Conservation (phyloP, 768 basidiomycete genomes). For the Dentipellis fragilis region DNA sequence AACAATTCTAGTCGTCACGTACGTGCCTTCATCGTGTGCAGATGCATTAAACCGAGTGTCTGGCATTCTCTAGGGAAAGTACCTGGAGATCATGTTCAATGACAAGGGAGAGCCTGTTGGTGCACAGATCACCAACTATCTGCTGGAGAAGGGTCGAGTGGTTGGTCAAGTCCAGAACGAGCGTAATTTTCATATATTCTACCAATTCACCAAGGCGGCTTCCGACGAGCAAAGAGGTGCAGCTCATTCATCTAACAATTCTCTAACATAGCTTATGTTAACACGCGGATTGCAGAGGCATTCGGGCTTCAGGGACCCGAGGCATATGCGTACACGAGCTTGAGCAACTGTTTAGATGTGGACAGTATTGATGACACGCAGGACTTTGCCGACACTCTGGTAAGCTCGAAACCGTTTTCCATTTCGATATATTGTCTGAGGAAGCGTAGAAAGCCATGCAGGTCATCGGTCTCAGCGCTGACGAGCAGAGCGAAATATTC, state of each 20-base stretch:
- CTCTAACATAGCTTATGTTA: neutral
- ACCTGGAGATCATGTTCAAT: slow-evolving; percentile 99
- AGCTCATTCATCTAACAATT: slow-evolving; percentile 11
- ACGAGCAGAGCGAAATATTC: slow-evolving; percentile 89
- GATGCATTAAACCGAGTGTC: slow-evolving; percentile 13
- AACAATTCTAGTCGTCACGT: slow-evolving; percentile 99
- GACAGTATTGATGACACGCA: slow-evolving; percentile 81
- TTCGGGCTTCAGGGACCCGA: slow-evolving; percentile 96
- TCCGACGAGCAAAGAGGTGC: slow-evolving; percentile 80
- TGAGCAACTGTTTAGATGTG: slow-evolving; percentile 88
- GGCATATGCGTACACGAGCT: slow-evolving; percentile 86
- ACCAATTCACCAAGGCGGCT: slow-evolving; percentile 97
- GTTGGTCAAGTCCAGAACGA: slow-evolving; percentile 96
- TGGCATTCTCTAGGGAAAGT: slow-evolving; percentile 67
- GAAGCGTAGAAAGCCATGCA: slow-evolving; percentile 77
- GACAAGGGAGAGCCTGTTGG: slow-evolving; percentile 86
- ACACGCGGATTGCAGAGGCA: slow-evolving; percentile 45
- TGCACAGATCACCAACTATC: slow-evolving; percentile 96
- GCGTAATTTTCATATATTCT: slow-evolving; percentile 98
- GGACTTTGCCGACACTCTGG: slow-evolving; percentile 85
- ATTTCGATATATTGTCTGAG: neutral
- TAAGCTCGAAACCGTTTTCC: slow-evolving; percentile 26
- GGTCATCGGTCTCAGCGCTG: slow-evolving; percentile 73
- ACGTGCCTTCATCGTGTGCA: slow-evolving; percentile 23
- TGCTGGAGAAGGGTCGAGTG: slow-evolving; percentile 93